Percentiles rank a stretch among this genome's conserved stretches.
These are phyloP conservation scores for Naumovozyma baii DNA, from an alignment of 805 yeast genomes.

Conservation along the genomic window DNA sequence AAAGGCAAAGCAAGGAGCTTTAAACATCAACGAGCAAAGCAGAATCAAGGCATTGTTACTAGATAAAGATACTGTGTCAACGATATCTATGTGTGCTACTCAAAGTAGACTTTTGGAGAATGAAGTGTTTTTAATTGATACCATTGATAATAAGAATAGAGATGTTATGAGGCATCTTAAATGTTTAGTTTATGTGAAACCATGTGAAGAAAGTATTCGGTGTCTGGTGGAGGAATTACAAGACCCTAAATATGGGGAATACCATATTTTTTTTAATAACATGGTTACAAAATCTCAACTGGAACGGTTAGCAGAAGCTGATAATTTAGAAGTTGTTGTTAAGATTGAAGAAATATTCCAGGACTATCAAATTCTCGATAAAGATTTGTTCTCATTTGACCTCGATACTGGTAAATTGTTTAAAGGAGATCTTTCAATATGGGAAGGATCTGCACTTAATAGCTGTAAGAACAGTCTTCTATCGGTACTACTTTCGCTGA, in stretches of 20 bases:
- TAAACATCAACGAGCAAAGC: constrained; percentile 20
- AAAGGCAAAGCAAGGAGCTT: constrained; percentile 7
- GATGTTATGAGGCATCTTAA: constrained; percentile 70
- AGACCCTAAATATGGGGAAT: constrained; percentile 69
- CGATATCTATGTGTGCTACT: constrained; percentile 80
- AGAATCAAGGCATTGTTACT: constrained; percentile 66
- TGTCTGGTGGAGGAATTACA: constrained; percentile 55
- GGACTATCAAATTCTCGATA: constrained; percentile 69
- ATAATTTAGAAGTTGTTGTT: constrained; percentile 69
- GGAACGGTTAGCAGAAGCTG: constrained; percentile 84
- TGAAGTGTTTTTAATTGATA: constrained; percentile 78
- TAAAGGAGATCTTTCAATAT: constrained; percentile 11
- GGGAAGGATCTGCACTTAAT: constrained; percentile 22
- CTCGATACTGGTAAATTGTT: constrained; percentile 16
- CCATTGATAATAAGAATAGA: constrained; percentile 48
- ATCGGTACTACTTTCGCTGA: constrained; percentile 46
- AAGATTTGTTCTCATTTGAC: constrained; percentile 50
- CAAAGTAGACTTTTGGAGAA: constrained; percentile 75
- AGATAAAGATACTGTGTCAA: constrained; percentile 70
- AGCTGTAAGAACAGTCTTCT: constrained; percentile 17
- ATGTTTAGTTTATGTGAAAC: constrained; percentile 72
- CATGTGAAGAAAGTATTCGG: constrained; percentile 54
- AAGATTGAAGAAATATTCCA: constrained; percentile 76
- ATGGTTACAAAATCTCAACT: constrained; percentile 63
- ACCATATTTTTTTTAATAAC: constrained; percentile 73